A percentile compares a stretch with the other conserved stretches of the same genome.
Evolutionary conservation across 2,329 filamentous ascomycete genomes (phyloP).

Genomic region (Alternaria infectoria): DNA sequence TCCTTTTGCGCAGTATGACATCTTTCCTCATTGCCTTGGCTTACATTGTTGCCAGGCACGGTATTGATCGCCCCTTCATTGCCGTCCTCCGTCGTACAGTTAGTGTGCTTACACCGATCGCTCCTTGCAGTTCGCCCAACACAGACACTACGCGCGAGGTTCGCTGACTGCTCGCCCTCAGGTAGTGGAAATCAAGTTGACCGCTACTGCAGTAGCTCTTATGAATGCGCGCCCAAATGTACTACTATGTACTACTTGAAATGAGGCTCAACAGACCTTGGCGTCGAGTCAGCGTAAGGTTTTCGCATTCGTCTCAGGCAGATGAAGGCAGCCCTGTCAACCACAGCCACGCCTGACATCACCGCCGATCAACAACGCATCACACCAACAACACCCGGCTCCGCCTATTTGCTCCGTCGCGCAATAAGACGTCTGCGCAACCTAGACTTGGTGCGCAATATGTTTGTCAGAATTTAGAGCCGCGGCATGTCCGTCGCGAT

Average conservation of each 20-base stretch:
- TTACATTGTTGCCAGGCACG: not conserved
- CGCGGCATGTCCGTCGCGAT: conserved; percentile 1
- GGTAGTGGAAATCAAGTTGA: not conserved
- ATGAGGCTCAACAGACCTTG: not conserved
- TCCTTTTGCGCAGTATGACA: not conserved
- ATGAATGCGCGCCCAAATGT: not conserved
- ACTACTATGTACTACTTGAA: not conserved
- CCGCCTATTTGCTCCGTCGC: conserved; percentile 14
- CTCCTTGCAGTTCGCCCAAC: not conserved
- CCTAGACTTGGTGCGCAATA: not conserved
- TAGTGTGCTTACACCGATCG: conserved; percentile 9
- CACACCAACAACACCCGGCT: conserved; percentile 1
- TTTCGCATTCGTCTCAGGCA: conserved; percentile 1
- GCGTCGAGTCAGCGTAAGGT: not conserved
- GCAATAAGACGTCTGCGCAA: conserved; percentile 9
- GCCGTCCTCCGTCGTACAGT: not conserved
- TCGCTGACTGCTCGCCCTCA: not conserved
- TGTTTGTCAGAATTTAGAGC: not conserved
- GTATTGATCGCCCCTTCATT: not conserved
- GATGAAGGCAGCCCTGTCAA: conserved; percentile 3
- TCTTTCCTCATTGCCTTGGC: not conserved
- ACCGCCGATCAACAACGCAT: conserved; percentile 15
- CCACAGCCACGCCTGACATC: conserved; percentile 14
- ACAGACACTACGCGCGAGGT: not conserved
- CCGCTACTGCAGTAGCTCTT: not conserved